phyloP scores from a whole-genome alignment of 2,329 filamentous ascomycete species.

The Elsinoe batatas region DNA sequence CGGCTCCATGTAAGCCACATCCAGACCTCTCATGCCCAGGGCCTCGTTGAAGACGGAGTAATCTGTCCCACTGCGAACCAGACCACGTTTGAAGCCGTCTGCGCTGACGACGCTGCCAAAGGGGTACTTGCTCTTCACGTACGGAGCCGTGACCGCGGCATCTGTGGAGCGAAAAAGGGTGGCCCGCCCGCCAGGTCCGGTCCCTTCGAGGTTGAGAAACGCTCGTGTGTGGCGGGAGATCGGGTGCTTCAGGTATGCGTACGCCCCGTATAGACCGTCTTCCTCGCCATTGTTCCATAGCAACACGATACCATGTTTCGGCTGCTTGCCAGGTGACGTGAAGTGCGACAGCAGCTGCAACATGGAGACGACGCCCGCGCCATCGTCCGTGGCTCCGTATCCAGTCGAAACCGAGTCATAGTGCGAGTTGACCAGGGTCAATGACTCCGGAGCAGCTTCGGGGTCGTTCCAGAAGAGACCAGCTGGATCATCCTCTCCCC shows the following conservation, averaged over 20 bases:
- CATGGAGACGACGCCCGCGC: constrained; percentile 76
- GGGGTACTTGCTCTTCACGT: constrained; percentile 60
- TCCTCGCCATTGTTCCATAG: constrained; percentile 95
- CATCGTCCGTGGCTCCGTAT: constrained; percentile 89
- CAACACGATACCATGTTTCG: constrained; percentile 69
- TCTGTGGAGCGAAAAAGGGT: constrained; percentile 83
- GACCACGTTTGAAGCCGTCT: constrained; percentile 71
- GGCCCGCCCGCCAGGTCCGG: constrained; percentile 80
- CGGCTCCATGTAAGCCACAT: constrained; percentile 84
- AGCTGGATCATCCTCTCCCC: constrained; percentile 61
- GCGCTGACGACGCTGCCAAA: constrained; percentile 74
- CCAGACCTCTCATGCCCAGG: constrained; percentile 75
- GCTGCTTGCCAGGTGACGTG: constrained; percentile 54
- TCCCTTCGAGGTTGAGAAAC: constrained; percentile 91
- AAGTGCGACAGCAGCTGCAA: constrained; percentile 84
- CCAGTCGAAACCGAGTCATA: constrained; percentile 90
- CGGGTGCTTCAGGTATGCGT: constrained; percentile 74
- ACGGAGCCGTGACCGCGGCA: constrained; percentile 71
- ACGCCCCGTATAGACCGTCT: constrained; percentile 79
- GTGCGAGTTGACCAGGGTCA: constrained; percentile 87
- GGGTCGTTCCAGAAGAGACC: constrained; percentile 60
- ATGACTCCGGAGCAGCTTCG: constrained; percentile 35
- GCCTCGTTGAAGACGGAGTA: constrained; percentile 72
- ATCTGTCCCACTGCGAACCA: constrained; percentile 80
- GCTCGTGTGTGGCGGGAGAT: constrained; percentile 71